Percentiles rank a stretch among this genome's conserved stretches.
phyloP scores from a whole-genome alignment of 1,284 basidiomycete genomes.

The Leccinum pachyderme region DNA sequence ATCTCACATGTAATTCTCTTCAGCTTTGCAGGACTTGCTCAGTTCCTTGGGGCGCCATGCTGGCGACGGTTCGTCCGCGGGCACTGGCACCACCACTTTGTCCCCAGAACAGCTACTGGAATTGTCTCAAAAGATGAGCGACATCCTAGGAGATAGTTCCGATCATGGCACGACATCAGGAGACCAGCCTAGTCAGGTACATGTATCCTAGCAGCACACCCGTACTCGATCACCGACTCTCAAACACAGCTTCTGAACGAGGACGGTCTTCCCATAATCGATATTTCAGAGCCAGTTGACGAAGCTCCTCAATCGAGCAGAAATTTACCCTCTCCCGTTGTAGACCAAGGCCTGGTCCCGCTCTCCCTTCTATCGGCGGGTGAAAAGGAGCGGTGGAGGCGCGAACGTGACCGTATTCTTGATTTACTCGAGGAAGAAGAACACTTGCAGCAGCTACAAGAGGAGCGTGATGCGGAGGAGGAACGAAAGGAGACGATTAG shows the following conservation, averaged over 20 bases:
- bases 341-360: slow-evolving; percentile 46
- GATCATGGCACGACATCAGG: slow-evolving; percentile 37
- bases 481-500: slow-evolving; percentile 45
- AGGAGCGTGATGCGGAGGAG: slow-evolving; percentile 41
- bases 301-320: slow-evolving; percentile 13
- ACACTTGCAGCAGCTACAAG: slow-evolving; percentile 40
- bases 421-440: slow-evolving; percentile 74
- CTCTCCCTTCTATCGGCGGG: slow-evolving; percentile 45
- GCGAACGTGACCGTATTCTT: slow-evolving; percentile 61
- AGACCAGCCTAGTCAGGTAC: slow-evolving; percentile 62
- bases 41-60: slow-evolving; percentile 46
- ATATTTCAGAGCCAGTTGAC: slow-evolving; percentile 63
- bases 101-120: slow-evolving; percentile 50
- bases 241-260: slow-evolving; percentile 60
- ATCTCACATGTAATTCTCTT: slow-evolving; percentile 6
- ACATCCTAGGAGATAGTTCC: slow-evolving; percentile 54
- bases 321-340: slow-evolving; percentile 19
- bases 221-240: slow-evolving; percentile 17
- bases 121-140: slow-evolving; percentile 58
- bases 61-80: slow-evolving; percentile 26
- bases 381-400: slow-evolving; percentile 48
- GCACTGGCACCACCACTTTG: slow-evolving; percentile 28
- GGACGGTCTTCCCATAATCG: slow-evolving; percentile 74
- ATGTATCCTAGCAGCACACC: slow-evolving; percentile 26
- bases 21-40: slow-evolving; percentile 55